Percentiles rank a stretch among this genome's conserved stretches.
Conservation (phyloP, 2,329 filamentous ascomycete genomes). For the Pestalotiopsis sp. region DNA sequence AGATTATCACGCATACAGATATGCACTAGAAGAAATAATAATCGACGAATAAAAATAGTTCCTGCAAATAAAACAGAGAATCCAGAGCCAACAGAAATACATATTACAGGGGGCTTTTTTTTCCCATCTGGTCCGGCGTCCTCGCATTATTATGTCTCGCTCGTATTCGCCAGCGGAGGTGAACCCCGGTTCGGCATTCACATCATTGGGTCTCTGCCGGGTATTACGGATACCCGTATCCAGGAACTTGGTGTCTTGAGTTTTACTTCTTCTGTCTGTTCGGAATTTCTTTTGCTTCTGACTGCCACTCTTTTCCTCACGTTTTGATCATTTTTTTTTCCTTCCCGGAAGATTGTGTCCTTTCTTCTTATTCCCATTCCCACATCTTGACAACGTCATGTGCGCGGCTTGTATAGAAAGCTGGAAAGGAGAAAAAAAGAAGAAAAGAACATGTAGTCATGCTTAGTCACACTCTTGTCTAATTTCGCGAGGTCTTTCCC, state of each 20-base stretch:
- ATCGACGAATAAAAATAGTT: too few relatives aligned
- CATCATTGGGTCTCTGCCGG: neutral
- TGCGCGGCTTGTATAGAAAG: neutral
- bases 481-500: neutral
- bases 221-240: neutral
- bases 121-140: neutral
- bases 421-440: neutral
- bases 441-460: neutral
- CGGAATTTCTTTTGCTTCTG: too few relatives aligned
- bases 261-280: neutral
- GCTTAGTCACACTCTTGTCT: neutral
- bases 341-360: too few relatives aligned
- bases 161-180: neutral
- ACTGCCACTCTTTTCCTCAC: neutral
- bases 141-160: neutral
- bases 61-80: too few relatives aligned
- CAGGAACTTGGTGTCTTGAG: neutral
- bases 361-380: neutral
- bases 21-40: too few relatives aligned
- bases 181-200: neutral
- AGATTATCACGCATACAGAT: neutral
- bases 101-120: neutral
- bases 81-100: too few relatives aligned
- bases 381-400: neutral
- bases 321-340: neutral